These are phyloP conservation scores for Aspergillus sp. DNA, from an alignment of 2,329 filamentous ascomycete species.

Conservation along the genomic window DNA sequence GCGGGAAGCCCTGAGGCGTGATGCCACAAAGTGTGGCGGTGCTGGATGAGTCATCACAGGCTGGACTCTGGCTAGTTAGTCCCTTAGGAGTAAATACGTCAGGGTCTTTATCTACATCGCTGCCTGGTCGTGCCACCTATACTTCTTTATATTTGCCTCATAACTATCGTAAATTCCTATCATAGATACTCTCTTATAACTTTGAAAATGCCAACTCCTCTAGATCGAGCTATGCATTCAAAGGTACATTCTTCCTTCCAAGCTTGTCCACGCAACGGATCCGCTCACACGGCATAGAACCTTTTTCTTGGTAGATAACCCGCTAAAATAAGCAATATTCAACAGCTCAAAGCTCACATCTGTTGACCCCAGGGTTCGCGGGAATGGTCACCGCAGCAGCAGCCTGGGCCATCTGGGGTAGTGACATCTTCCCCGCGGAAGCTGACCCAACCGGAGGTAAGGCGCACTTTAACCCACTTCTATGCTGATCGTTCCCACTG, in stretches of 20 bases:
- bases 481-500: conserved; percentile 7
- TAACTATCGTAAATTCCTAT: not conserved
- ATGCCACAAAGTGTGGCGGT: conserved; percentile 10
- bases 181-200: not conserved
- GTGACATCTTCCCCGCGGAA: conserved; percentile 74
- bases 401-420: conserved; percentile 80
- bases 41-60: not conserved
- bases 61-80: not conserved
- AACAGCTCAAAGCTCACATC: conserved; percentile 1
- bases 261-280: not conserved
- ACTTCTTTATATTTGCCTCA: not conserved
- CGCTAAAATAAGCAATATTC: not conserved
- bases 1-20: not conserved
- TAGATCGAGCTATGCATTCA: conserved; percentile 68
- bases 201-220: conserved; percentile 62
- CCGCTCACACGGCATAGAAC: conserved; percentile 50
- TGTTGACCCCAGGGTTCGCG: conserved; percentile 63
- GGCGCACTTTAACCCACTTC: not conserved
- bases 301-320: conserved; percentile 59
- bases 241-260: conserved; percentile 45
- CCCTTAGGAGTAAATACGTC: not conserved
- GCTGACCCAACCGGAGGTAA: conserved; percentile 74
- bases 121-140: not conserved
- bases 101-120: not conserved
- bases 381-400: conserved; percentile 78